Base-by-base conservation (phyloP, 371 early-diverging fungal genomes). In the Mortierella sp. region DNA sequence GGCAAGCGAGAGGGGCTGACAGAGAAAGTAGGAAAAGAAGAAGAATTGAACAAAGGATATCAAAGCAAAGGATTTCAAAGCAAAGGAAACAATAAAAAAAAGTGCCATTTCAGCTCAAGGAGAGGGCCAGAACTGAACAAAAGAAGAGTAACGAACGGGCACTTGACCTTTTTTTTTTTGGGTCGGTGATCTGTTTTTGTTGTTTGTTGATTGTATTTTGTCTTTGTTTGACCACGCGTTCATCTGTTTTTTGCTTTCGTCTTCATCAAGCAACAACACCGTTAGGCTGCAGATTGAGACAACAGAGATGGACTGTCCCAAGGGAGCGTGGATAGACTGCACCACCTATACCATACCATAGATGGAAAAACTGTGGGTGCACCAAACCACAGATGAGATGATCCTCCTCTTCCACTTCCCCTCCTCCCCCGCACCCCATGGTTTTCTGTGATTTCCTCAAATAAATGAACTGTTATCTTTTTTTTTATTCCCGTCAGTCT, bases 1-100 rank as follows among this genome's bases (percentile, higher is more conserved):
- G 77, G 81, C 77, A 81, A 81, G 81, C 77, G 74, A 58, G 76
- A 77, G 58, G 74, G 71, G 71, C 70, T n/a, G 38, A 49, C 29
- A 54, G 21, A 54, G 51, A 10, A 54, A 49, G 49, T 1, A 12
- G 11, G 49, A 72, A 54, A 16, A 24, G 6, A 16, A 54, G 16
- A 32, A 35, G 35, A 35, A 35, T 35, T 35, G 16, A 12, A 54
- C 6, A 16, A 16, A 54, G 1, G 48, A 48, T 5, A 71, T n/a
- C 24, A 16, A 48, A 27, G 49, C 24, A 71, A 63, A 71, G 54
- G 75, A 75, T 35, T 3, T 35, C 35, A 35, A 35, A 75, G 63
- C 71, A 72, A 70, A 75, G 75, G 72, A 75, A 58, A 41, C 7
- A 41, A 6, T 35, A 60, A 14, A 24, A 7, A 48, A 5, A 32